These are phyloP conservation scores for Blastobotrys buckinghamii DNA, from an alignment of 1,139 yeast genomes.

Conservation along the genomic window DNA sequence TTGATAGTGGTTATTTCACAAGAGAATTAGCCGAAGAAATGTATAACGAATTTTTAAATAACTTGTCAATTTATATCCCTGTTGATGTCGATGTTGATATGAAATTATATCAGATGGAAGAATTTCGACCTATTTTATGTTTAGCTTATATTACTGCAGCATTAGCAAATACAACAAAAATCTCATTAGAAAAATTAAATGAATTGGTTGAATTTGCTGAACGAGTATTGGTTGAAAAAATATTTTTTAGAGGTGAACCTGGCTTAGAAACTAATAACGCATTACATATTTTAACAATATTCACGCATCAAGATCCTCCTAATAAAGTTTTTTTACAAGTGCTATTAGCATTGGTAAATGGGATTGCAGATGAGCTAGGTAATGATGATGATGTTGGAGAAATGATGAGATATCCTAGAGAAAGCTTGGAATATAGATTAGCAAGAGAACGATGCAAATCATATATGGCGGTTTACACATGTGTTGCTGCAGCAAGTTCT, in stretches of 20 bases:
- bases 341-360: neutral
- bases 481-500: neutral
- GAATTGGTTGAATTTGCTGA: slow-evolving; percentile 7
- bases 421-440: neutral
- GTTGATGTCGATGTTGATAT: slow-evolving; percentile 5
- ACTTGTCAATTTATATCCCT: slow-evolving; percentile 33
- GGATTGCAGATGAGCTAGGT: slow-evolving; percentile 4
- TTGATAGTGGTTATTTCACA: slow-evolving; percentile 31
- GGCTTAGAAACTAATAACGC: slow-evolving; percentile 5
- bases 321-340: slow-evolving; percentile 5
- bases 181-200: neutral
- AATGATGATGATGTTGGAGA: neutral
- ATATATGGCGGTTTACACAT: neutral
- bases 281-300: slow-evolving; percentile 2
- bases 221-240: slow-evolving; percentile 6
- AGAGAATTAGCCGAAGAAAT: slow-evolving; percentile 32
- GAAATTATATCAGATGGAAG: slow-evolving; percentile 3
- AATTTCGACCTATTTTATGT: slow-evolving; percentile 6
- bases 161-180: neutral
- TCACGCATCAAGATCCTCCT: slow-evolving; percentile 6
- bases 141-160: slow-evolving; percentile 6
- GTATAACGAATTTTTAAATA: slow-evolving; percentile 35
- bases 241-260: slow-evolving; percentile 7
- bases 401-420: neutral
- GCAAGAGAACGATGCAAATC: slow-evolving; percentile 3